Percentiles rank a stretch among this genome's conserved stretches.
Evolutionary conservation across 1,284 basidiomycete species (phyloP).

Genomic region (Puccinia sorghi): DNA sequence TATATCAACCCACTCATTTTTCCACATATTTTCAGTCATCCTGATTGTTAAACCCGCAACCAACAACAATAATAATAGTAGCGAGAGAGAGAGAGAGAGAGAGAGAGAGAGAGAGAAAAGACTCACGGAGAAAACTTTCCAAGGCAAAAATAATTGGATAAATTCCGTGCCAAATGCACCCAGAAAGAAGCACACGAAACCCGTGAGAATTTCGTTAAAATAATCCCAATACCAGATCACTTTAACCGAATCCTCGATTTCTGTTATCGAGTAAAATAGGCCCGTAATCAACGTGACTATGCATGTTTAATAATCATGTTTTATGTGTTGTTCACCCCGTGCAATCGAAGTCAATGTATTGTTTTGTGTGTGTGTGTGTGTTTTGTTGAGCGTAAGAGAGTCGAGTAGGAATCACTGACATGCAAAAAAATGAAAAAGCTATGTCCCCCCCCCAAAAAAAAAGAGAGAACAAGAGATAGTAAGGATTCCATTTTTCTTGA

Average conservation of each 20-base stretch:
- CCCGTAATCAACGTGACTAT: slow-evolving; percentile 34
- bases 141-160: slow-evolving; percentile 42
- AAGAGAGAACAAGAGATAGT: background rate
- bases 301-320: background rate
- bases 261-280: slow-evolving; percentile 43
- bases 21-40: background rate
- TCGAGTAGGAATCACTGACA: slow-evolving; percentile 25
- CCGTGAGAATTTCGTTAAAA: slow-evolving; percentile 39
- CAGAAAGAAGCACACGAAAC: slow-evolving; percentile 40
- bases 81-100: background rate
- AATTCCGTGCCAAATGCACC: slow-evolving; percentile 38
- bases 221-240: slow-evolving; percentile 50
- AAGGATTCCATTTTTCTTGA: background rate
- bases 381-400: background rate
- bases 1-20: slow-evolving; percentile 39
- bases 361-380: background rate
- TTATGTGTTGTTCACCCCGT: background rate
- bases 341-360: background rate
- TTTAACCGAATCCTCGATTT: slow-evolving; percentile 33
- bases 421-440: slow-evolving; percentile 48
- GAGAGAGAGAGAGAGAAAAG: background rate
- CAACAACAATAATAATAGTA: background rate
- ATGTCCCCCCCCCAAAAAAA: slow-evolving; percentile 22
- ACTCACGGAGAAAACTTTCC: slow-evolving; percentile 46
- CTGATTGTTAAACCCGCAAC: background rate